Conservation (phyloP, 2,329 filamentous ascomycete genomes). For the Fusarium agapanthi region DNA sequence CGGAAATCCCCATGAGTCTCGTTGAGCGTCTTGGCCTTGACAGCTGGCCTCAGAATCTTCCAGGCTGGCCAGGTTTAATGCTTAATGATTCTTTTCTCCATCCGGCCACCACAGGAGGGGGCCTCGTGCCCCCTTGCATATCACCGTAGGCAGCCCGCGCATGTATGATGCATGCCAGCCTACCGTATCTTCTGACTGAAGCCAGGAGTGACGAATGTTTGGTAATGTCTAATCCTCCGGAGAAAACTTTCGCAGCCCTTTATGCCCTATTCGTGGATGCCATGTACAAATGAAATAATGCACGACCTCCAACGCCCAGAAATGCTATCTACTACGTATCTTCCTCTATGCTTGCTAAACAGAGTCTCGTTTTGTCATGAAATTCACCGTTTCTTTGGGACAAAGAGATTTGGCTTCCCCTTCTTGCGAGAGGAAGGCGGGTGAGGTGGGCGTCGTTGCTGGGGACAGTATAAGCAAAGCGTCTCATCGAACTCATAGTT, state of each 20-base stretch:
- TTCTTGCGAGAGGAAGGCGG: constrained; percentile 50
- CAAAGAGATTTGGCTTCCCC: constrained; percentile 55
- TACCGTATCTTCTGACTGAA: not conserved
- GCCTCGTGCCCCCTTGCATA: constrained; percentile 22
- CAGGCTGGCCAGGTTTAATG: not conserved
- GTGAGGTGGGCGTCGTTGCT: constrained; percentile 30
- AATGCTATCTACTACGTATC: constrained; percentile 20
- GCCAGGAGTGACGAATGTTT: not conserved
- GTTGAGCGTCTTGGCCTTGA: not conserved
- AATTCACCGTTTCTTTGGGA: constrained; percentile 50
- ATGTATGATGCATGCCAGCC: not conserved
- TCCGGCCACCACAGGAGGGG: not conserved
- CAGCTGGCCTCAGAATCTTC: not conserved
- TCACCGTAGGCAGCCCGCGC: not conserved
- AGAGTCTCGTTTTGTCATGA: not conserved
- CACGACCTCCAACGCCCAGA: constrained; percentile 32
- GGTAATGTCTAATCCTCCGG: not conserved
- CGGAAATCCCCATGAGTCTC: not conserved
- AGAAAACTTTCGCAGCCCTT: not conserved
- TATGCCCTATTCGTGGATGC: not conserved
- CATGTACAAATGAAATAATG: not conserved
- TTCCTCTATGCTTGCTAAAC: constrained; percentile 18
- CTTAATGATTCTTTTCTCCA: not conserved
- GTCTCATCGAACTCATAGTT: not conserved
- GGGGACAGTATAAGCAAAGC: constrained; percentile 28